phyloP scores from a whole-genome alignment of 1,139 yeast species.

The Taphrina sp. region DNA sequence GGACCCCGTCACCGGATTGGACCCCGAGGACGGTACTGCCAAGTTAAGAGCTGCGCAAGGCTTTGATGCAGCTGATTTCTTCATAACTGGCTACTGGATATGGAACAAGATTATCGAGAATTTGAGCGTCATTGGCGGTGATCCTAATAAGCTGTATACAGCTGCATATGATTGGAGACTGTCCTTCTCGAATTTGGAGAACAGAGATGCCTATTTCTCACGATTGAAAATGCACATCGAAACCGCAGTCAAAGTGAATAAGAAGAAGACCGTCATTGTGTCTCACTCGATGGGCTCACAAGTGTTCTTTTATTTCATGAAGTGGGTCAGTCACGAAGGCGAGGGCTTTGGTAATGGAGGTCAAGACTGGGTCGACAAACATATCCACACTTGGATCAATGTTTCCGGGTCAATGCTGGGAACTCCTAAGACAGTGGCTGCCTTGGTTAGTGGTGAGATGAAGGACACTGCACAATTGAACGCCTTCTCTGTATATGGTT shows the following conservation, averaged over 20 bases:
- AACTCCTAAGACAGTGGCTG: conserved; percentile 90
- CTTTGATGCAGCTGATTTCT: conserved; percentile 79
- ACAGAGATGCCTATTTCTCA: conserved; percentile 78
- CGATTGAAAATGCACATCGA: conserved; percentile 74
- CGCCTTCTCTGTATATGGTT: conserved; percentile 89
- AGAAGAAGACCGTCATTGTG: conserved; percentile 71
- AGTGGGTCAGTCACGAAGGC: conserved; percentile 82
- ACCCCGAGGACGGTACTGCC: conserved; percentile 66
- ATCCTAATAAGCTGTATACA: conserved; percentile 81
- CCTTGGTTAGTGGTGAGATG: conserved; percentile 94
- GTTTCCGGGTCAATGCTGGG: conserved; percentile 87
- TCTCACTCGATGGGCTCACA: conserved; percentile 99
- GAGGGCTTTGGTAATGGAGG: conserved; percentile 84
- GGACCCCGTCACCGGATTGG: conserved; percentile 87
- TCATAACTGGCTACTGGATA: conserved; percentile 96
- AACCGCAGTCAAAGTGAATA: conserved; percentile 51
- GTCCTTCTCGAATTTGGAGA: conserved; percentile 82
- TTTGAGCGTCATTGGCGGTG: conserved; percentile 89
- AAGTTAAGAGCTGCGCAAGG: conserved; percentile 90
- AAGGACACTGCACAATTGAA: conserved; percentile 93
- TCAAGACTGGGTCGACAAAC: conserved; percentile 74
- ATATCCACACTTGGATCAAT: conserved; percentile 67
- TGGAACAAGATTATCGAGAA: conserved; percentile 95
- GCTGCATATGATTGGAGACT: conserved; percentile 97
- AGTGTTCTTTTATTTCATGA: conserved; percentile 77